Base-by-base conservation (phyloP, 805 yeast species). In the Metschnikowia matae region DNA sequence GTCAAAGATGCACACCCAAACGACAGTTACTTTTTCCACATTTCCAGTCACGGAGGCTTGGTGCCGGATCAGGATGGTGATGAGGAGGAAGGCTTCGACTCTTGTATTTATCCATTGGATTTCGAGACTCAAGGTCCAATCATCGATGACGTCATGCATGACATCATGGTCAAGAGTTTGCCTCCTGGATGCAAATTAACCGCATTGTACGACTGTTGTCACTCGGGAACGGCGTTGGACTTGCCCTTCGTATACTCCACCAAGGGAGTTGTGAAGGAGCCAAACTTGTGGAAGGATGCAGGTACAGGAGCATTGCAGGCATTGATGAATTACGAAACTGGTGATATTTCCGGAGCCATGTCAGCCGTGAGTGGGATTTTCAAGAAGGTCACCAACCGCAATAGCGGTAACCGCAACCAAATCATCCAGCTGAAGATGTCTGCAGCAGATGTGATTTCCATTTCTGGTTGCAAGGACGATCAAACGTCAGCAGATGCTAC, bases 11-110 rank as follows among this genome's bases (percentile, higher is more conserved):
- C 95, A 0, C 73, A 70, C 56, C 84, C 94, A 14, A 87, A 88
- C 58, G 96, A 88, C 67, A 80, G 89, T 7, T 66, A 88, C 45
- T 83, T 89, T 58, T 81, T 89, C 75, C 96, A 89, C 64, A 88
- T 84, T 63, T 85, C 94, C 0, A 94, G 96, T 6, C 96, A 89
- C 62, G 96, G 96, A 31, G 89, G 94, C 2, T 86, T 83, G 61
- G 80, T 82, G 4, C 67, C 72, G 43, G 96, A 88, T 64, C 62
- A 69, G 33, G 81, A 83, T 59, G 89, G 89, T 21, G 94, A 86
- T 61, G 92, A 86, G 60, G 87, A 78, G 17, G 87, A 83, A 58
- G 89, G 89, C 0, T 76, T 71, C 60, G 91, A 85, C 65, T 88
- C 84, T 61, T 82, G 81, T 4, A 82, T 86, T 50, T 85, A 84